A percentile compares a stretch with the other conserved stretches of the same genome.
Evolutionary conservation across 129 eudicot species (phyloP).

Genomic region (Erigeron canadensis): DNA sequence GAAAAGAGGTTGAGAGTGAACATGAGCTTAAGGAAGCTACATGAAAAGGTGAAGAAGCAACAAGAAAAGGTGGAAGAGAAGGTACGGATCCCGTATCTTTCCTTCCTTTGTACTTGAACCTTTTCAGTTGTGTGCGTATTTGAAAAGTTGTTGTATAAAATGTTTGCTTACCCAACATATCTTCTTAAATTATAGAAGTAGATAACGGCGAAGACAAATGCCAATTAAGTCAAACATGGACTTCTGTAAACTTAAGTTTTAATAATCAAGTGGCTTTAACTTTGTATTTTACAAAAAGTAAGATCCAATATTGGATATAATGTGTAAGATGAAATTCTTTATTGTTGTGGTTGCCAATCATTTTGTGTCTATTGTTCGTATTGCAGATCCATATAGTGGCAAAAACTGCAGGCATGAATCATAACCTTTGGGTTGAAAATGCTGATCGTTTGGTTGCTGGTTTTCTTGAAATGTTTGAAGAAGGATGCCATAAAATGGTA

Average conservation of each 20-base stretch:
- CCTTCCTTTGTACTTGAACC: neutral
- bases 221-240: neutral
- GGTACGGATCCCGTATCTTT: slow-evolving; percentile 36
- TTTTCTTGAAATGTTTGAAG: slow-evolving; percentile 98
- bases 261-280: neutral
- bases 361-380: slow-evolving; percentile 10
- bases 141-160: neutral
- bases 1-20: slow-evolving; percentile 92
- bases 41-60: slow-evolving; percentile 85
- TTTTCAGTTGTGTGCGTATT: neutral
- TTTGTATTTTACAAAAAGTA: neutral
- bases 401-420: slow-evolving; percentile 58
- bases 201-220: neutral
- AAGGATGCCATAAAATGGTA: slow-evolving; percentile 98
- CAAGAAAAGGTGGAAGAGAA: slow-evolving; percentile 93
- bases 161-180: neutral
- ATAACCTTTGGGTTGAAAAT: slow-evolving; percentile 93
- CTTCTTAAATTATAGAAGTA: neutral
- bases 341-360: neutral
- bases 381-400: slow-evolving; percentile 87
- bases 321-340: neutral
- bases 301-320: neutral
- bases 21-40: slow-evolving; percentile 74
- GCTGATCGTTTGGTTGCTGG: slow-evolving; percentile 99
- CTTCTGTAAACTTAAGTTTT: neutral